Base-by-base conservation (phyloP, 208 protist genomes). In the Vickermania spadyakhi region DNA sequence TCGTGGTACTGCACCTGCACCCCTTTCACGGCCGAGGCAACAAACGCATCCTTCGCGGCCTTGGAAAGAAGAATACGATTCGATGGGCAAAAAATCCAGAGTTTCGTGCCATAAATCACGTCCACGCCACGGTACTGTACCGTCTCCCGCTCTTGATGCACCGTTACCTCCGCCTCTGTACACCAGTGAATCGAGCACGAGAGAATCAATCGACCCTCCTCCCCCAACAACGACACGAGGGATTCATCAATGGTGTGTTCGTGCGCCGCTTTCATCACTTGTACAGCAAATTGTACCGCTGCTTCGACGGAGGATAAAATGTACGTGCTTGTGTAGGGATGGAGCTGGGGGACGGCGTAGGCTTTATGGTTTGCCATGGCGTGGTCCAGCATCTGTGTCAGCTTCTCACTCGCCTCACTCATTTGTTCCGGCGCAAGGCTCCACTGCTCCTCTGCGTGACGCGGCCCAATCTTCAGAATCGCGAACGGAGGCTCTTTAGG, bases 181-280 rank as follows among this genome's bases (percentile, higher is more conserved):
- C 69, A 75, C 69, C 69, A 75, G 57, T 75, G 69, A 14, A 75
- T 58, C 4, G 69, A 30, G 31, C 57, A 64, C 2, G 69, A 56
- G 54, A 75, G n/a, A 30, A 52, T 4, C 25, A 70, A 28, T 31
- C 58, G 3, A 26, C 63, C 69, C 49, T 74, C 62, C 11, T 69
- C 69, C 13, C 64, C 69, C 27, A 75, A 29, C 11, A 68, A 61
- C 4, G 60, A 31, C 49, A 21, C 54, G 11, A 75, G 53, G 13
- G 57, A 42, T 3, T 51, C 53, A 61, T 75, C 69, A 58, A 75
- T 58, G 3, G 25, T 27, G 5, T 69, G 29, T 13, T 13, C 28
- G 2, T 58, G 52, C 22, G 65, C 28, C 28, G 58, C 58, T 22
- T 70, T 50, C n/a, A 75, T 26, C 23, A 75, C 4, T 62, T 25